Evolutionary conservation across 345 rosid genomes (phyloP).

Genomic region (Citrus glauca): DNA sequence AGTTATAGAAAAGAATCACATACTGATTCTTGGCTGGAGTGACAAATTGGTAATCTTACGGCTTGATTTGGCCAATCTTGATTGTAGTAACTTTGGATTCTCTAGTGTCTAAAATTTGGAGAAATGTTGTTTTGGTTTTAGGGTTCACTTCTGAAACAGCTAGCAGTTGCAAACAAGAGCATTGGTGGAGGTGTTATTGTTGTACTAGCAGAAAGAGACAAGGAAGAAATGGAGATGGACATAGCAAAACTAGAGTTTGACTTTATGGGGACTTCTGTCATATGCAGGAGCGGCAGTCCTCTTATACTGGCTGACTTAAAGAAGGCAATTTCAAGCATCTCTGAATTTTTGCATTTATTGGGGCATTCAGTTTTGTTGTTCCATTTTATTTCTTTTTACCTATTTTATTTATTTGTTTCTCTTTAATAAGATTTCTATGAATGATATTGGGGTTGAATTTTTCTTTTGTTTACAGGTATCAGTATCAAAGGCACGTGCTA

Average conservation of each 20-base stretch:
- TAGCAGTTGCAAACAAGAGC: conserved; percentile 93
- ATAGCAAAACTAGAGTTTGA: conserved; percentile 84
- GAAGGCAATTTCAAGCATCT: conserved; percentile 41
- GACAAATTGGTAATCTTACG: conserved; percentile 67
- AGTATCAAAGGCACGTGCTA: conserved; percentile 86
- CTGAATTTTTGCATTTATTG: neutral
- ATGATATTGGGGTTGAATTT: conserved; percentile 1
- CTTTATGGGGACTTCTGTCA: conserved; percentile 88
- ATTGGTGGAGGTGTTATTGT: conserved; percentile 85
- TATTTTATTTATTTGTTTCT: neutral
- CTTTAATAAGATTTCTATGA: neutral
- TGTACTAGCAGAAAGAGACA: conserved; percentile 87
- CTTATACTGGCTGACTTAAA: conserved; percentile 84
- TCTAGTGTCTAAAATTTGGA: neutral
- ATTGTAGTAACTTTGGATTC: neutral
- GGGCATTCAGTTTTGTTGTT: conserved; percentile 2
- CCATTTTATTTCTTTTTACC: neutral
- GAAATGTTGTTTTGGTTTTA: conserved; percentile 25
- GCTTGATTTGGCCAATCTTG: neutral
- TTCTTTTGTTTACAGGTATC: conserved; percentile 51
- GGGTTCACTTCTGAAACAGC: conserved; percentile 93
- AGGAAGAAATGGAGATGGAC: conserved; percentile 92
- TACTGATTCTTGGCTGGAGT: conserved; percentile 92
- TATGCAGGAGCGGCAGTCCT: conserved; percentile 94
- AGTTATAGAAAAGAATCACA: conserved; percentile 85